phyloP scores from a whole-genome alignment of 2,329 filamentous ascomycete genomes.

The Penicillium sp. region DNA sequence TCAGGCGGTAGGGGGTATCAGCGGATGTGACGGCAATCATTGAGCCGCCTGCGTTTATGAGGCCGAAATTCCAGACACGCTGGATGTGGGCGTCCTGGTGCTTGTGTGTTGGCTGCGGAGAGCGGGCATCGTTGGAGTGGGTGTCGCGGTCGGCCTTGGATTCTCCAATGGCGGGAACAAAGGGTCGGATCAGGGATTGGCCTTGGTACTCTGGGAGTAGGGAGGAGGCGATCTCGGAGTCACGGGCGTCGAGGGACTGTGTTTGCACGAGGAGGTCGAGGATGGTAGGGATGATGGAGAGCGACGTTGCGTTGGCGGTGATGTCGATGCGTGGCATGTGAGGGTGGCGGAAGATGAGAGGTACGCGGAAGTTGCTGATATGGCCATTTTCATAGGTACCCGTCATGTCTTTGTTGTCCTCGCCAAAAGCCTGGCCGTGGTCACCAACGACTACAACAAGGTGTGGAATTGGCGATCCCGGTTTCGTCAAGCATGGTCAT shows the following conservation, averaged over 20 bases:
- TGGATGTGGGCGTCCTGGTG: slow-evolving; percentile 14
- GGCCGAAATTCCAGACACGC: slow-evolving; percentile 31
- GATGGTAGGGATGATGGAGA: slow-evolving; percentile 45
- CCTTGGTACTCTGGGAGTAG: slow-evolving; percentile 45
- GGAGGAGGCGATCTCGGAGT: slow-evolving; percentile 34
- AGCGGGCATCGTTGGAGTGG: not conserved
- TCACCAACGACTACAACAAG: slow-evolving; percentile 47
- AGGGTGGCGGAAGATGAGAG: slow-evolving; percentile 44
- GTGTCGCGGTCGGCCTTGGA: not conserved
- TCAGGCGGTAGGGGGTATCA: slow-evolving; percentile 68
- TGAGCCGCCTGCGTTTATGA: slow-evolving; percentile 33
- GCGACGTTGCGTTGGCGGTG: slow-evolving; percentile 39
- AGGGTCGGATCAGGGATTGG: slow-evolving; percentile 44
- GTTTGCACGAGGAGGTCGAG: slow-evolving; percentile 44
- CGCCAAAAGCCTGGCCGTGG: slow-evolving; percentile 43
- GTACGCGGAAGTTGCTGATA: slow-evolving; percentile 44
- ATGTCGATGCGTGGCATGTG: slow-evolving; percentile 42
- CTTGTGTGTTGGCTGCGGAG: not conserved
- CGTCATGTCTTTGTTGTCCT: slow-evolving; percentile 38
- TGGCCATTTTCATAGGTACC: slow-evolving; percentile 46
- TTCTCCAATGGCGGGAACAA: slow-evolving; percentile 17
- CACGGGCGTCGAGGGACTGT: slow-evolving; percentile 35
- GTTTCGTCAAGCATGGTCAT: slow-evolving; percentile 42
- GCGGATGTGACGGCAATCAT: slow-evolving; percentile 62
- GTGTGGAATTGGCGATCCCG: slow-evolving; percentile 44